These are phyloP conservation scores for Metarhizium rileyi DNA, from an alignment of 2,329 filamentous ascomycete genomes.

Conservation along the genomic window DNA sequence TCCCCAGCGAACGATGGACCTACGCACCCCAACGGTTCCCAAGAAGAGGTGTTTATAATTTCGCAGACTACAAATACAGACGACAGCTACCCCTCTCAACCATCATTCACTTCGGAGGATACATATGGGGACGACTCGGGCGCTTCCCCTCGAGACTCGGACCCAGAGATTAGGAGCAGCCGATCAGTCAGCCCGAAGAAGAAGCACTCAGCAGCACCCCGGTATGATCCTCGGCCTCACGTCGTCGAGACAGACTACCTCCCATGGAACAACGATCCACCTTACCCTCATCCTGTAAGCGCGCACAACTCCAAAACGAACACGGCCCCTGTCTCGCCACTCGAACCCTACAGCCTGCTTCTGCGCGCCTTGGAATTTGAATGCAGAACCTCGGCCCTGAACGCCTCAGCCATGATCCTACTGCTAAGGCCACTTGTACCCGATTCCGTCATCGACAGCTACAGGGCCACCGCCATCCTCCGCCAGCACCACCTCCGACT, in stretches of 20 bases:
- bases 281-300: constrained; percentile 38
- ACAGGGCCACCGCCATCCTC: constrained; percentile 46
- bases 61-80: constrained; percentile 36
- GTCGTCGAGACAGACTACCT: constrained; percentile 50
- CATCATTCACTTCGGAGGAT: constrained; percentile 21
- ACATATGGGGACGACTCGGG: constrained; percentile 5
- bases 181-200: constrained; percentile 18
- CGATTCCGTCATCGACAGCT: constrained; percentile 40
- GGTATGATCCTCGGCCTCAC: constrained; percentile 28
- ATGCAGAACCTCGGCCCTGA: constrained; percentile 43
- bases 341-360: constrained; percentile 47
- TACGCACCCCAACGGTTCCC: constrained; percentile 17
- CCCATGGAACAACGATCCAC: constrained; percentile 46
- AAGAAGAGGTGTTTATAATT: constrained; percentile 32
- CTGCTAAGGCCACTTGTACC: constrained; percentile 49
- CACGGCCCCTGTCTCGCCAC: constrained; percentile 22
- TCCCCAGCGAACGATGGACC: constrained; percentile 19
- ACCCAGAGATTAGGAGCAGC: constrained; percentile 6
- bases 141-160: neutral
- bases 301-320: constrained; percentile 6
- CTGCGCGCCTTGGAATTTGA: constrained; percentile 47
- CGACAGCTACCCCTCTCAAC: constrained; percentile 22
- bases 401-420: constrained; percentile 51
- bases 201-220: constrained; percentile 15
- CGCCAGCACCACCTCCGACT: constrained; percentile 51